These are phyloP conservation scores for Caryopteris hybrid DNA, from an alignment of 305 asterid genomes.

Conservation along the genomic window DNA sequence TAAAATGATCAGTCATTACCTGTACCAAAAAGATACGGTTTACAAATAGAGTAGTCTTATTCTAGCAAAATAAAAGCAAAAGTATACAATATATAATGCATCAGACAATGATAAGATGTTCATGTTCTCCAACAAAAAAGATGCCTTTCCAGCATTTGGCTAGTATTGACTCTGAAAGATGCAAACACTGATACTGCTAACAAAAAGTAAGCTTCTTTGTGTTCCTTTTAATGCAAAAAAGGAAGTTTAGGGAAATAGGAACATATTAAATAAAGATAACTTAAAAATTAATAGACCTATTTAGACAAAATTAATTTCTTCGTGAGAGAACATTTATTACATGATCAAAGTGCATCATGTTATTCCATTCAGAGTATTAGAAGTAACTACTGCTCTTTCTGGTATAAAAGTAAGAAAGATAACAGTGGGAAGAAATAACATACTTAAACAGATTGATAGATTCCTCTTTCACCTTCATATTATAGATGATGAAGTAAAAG, in stretches of 20 bases:
- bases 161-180: neutral
- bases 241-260: neutral
- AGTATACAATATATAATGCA: neutral
- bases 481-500: neutral
- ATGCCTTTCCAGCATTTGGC: neutral
- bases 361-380: neutral
- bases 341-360: neutral
- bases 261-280: neutral
- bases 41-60: neutral
- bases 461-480: neutral
- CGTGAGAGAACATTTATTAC: neutral
- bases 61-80: neutral
- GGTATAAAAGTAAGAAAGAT: neutral
- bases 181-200: neutral
- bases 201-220: constrained; percentile 7
- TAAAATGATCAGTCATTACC: constrained; percentile 69
- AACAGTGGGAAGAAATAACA: neutral
- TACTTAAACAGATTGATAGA: neutral
- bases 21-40: constrained; percentile 34
- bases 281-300: neutral
- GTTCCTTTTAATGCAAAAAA: neutral
- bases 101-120: constrained; percentile 11
- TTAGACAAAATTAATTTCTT: neutral
- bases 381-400: neutral
- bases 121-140: neutral